Evolutionary conservation across 768 basidiomycete species (phyloP), one percentile per base, ranked within the genome.

Genomic region (Tubosaeta sp.): DNA sequence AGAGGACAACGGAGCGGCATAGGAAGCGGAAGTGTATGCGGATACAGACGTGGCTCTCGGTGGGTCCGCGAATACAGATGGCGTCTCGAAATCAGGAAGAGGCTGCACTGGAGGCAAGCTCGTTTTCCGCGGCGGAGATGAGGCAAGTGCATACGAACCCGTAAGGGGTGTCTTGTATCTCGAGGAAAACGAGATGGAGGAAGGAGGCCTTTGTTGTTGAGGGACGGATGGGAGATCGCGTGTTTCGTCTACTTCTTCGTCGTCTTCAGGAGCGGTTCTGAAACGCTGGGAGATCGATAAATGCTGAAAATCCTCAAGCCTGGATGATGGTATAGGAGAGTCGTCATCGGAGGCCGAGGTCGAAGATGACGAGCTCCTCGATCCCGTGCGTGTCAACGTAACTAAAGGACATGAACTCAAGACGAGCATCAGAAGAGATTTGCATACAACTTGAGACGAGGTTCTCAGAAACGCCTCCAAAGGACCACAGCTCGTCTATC

Each of bases 91-190:
- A 18, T 71, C 71, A 8, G 88, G 87, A 46, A 81, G 74, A 3
- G 89, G 90, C 63, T 92, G 90, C n/a, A 73, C 75, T 13, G 76
- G 69, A 6, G 87, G 87, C 16, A 87, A 66, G 41, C 68, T 66
- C 29, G 44, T 50, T 21, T 72, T 73, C 2, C 69, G 72, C 16
- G 70, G 53, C 36, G 78, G 77, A 22, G 81, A 77, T 6, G 82
- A 75, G 4, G 84, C 80, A 61, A 83, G 71, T 16, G 79, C 73
- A 11, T 80, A 66, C 14, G 86, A 84, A 34, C 81, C 77, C 13
- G 80, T 76, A 62, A 84, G 74, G 7, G 90, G 90, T 27, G 90
- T 91, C 48, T 84, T 87, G 63, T 92, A 91, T 42, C 83, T 79
- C 2, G 87, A 84, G 2, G 90, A 90, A 43, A 84, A 64, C 29